phyloP scores from a whole-genome alignment of 768 basidiomycete genomes.

The Sutorius australiensis region DNA sequence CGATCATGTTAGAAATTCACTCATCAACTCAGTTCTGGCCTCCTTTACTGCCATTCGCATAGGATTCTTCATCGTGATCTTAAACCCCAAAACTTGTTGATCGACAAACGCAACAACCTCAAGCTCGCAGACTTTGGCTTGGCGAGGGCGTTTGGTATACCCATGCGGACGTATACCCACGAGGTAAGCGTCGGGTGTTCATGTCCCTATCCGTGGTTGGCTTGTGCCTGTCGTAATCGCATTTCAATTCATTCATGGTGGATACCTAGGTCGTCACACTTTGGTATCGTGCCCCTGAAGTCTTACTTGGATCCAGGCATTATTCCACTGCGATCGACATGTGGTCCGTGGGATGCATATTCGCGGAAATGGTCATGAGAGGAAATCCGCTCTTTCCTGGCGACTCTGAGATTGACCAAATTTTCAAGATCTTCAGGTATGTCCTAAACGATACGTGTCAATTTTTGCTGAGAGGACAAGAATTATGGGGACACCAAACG shows the following conservation, averaged over 20 bases:
- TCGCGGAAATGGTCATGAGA: conserved; percentile 97
- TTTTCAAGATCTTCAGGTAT: conserved; percentile 98
- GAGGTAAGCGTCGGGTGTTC: conserved; percentile 58
- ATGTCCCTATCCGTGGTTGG: not conserved
- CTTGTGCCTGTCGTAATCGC: not conserved
- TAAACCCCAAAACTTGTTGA: conserved; percentile 94
- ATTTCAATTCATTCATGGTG: conserved; percentile 8
- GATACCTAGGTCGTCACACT: conserved; percentile 85
- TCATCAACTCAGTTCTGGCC: conserved; percentile 84
- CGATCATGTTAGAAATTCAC: conserved; percentile 80
- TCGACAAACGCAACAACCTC: conserved; percentile 83
- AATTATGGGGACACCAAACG: conserved; percentile 90
- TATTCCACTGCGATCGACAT: conserved; percentile 98
- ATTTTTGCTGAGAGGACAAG: conserved; percentile 39
- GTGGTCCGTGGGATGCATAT: conserved; percentile 99
- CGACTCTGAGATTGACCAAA: conserved; percentile 99
- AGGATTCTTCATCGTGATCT: conserved; percentile 96
- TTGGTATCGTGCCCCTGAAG: conserved; percentile 99
- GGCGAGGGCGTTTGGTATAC: conserved; percentile 96
- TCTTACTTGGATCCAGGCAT: conserved; percentile 90
- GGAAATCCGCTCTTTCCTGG: conserved; percentile 93
- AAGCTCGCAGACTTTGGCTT: conserved; percentile 97
- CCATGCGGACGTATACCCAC: conserved; percentile 98
- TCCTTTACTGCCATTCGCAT: conserved; percentile 93
- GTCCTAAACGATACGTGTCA: not conserved